Base-by-base conservation (phyloP, 805 yeast species). In the Saccharomycopsis microspora region DNA sequence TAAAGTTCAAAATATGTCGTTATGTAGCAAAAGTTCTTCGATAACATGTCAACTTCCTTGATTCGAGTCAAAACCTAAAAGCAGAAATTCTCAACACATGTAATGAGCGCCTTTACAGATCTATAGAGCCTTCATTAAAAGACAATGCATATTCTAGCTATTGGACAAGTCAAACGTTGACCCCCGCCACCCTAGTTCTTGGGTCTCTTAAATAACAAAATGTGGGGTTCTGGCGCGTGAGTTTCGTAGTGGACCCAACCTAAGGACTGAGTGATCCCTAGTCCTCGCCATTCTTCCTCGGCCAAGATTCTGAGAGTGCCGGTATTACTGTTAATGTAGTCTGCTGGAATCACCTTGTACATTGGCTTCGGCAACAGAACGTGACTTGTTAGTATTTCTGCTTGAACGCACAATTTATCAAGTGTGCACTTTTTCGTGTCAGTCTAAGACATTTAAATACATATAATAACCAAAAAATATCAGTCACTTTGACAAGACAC, bases 171-270 rank as follows among this genome's bases (percentile, higher is more conserved):
- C 19, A 19, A 19, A 19, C 19, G 19, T 19, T 19, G 19, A 19
- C 19, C 19, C 19, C 19, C 19, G 19, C 19, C 19, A 19, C 19
- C 19, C 19, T 19, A 45, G 39, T 42, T 34, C 32, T 49, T 49
- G 27, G 32, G 30, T 41, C 55, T 45, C 45, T 84, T 83, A 68
- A 93, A 93, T 52, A 93, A 71, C 53, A 93, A 69, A 52, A 93
- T 93, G 62, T 93, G 98, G 30, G 99, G 99, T 65, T 93, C 99
- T 41, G 99, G 99, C 1, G 97, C 85, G 63, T 93, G 98, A 39
- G 96, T 89, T 60, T 93, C 98, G 61, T 90, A 93, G 64, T 93
- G 98, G 47, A 75, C 93, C 98, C 98, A 93, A 1, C 98, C 98
- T 52, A 93, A 70, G 36, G 95, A 85, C 64, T 93, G 99, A 5